Base-by-base conservation (phyloP, 169 alveolate genomes). In the Eimeria maxima region DNA sequence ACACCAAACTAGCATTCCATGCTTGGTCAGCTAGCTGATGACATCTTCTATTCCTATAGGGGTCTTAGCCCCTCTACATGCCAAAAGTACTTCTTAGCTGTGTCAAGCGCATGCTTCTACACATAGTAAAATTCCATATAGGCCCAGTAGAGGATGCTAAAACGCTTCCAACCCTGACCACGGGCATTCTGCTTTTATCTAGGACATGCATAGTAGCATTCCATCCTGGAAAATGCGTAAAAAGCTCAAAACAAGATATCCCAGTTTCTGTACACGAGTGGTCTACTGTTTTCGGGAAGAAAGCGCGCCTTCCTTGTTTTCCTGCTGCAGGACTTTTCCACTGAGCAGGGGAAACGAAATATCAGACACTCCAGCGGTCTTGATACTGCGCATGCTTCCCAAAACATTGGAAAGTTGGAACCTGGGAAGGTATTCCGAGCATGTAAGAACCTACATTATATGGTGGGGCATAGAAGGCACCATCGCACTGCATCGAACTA, bases 251-350 rank as follows among this genome's bases (percentile, higher is more conserved):
- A 7, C 86, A 38, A 42, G 63, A 42, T 38, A 74, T 45, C 88
- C 88, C 63, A 44, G 65, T 42, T 45, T 78, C 88, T n/a, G 88
- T 78, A 47, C 88, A 78, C 47, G 65, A 78, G 63, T 10, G 16
- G 14, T 78, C 27, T 78, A 78, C 88, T 78, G 88, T 8, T 78
- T 45, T 4, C 33, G 88, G 88, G 88, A 78, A 78, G 63, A 71
- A 71, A 71, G 27, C 6, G 81, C 27, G 81, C 33, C 88, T 20
- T 42, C 44, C 47, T 45, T 24, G 65, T n/a, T n/a, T 24, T 18
- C 60, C 88, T 78, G 88, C 88, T 45, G 44, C 65, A 78, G 38
- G n/a, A 24, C 57, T 10, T 11, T 45, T 78, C 65, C 63, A 78
- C 63, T 44, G 63, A 78, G 42, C 50, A 44, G 57, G 65, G 67